These are phyloP conservation scores for Fusarium verrucosum DNA, from an alignment of 2,329 filamentous ascomycete genomes.

Conservation along the genomic window DNA sequence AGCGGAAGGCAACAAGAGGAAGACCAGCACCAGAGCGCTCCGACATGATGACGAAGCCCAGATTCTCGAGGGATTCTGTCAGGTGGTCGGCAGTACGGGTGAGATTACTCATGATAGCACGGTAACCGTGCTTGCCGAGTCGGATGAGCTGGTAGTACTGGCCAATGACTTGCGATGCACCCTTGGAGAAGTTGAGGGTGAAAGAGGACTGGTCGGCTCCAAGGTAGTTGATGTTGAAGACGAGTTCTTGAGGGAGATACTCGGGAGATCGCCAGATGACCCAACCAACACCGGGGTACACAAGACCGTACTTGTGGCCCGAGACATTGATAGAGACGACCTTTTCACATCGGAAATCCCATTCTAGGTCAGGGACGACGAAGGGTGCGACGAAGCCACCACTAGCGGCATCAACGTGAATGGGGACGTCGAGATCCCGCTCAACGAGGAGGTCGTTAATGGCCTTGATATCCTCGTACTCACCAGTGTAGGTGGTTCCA, in stretches of 20 bases:
- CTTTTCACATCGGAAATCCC: constrained; percentile 91
- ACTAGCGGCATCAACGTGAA: constrained; percentile 92
- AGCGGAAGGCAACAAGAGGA: constrained; percentile 88
- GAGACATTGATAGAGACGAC: constrained; percentile 95
- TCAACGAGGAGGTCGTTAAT: constrained; percentile 88
- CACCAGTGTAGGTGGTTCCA: constrained; percentile 92
- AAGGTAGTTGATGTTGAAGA: constrained; percentile 99
- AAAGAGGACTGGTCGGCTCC: constrained; percentile 95
- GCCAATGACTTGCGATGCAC: constrained; percentile 91
- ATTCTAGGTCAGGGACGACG: constrained; percentile 81
- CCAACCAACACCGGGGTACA: constrained; percentile 96
- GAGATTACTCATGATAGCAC: constrained; percentile 92
- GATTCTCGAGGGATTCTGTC: constrained; percentile 72
- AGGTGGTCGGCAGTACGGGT: constrained; percentile 92
- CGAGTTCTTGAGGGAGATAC: constrained; percentile 86
- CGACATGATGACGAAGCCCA: constrained; percentile 91
- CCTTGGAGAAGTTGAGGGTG: constrained; percentile 97
- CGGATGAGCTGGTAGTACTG: constrained; percentile 98
- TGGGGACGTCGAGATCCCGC: constrained; percentile 79
- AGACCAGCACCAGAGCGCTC: constrained; percentile 79
- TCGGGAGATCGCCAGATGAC: constrained; percentile 86
- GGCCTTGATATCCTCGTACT: constrained; percentile 93
- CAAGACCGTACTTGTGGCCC: constrained; percentile 81
- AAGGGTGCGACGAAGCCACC: constrained; percentile 96
- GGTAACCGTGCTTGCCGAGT: constrained; percentile 91